A percentile compares a stretch with the other conserved stretches of the same genome.
phyloP scores from a whole-genome alignment of 768 basidiomycete species.

The Pisolithus tinctorius region DNA sequence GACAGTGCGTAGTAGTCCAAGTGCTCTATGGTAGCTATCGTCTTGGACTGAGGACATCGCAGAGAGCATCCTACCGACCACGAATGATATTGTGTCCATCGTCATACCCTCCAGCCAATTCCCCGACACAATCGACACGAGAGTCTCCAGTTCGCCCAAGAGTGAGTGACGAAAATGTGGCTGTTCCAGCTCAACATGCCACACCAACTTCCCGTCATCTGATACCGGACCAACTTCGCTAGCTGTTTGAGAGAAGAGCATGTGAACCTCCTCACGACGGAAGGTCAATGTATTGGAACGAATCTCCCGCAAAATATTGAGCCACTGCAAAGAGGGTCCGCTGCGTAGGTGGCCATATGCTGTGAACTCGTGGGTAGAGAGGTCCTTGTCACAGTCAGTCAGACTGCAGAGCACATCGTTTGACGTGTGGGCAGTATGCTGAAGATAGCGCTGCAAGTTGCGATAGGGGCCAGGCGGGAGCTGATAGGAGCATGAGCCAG shows the following conservation, averaged over 20 bases:
- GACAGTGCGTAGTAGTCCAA: slow-evolving; percentile 18
- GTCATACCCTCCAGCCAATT: too few species aligned
- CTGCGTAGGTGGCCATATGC: too few species aligned
- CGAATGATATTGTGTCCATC: slow-evolving; percentile 18
- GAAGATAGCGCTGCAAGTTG: slow-evolving; percentile 26
- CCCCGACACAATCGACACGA: too few species aligned
- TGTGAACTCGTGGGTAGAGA: slow-evolving; percentile 35
- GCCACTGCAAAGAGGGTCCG: too few species aligned
- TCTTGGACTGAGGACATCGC: too few species aligned
- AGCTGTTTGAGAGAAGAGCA: slow-evolving; percentile 10
- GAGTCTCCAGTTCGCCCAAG: too few species aligned
- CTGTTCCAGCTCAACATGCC: too few species aligned
- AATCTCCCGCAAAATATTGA: too few species aligned
- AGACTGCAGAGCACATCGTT: slow-evolving; percentile 37
- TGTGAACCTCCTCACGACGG: slow-evolving; percentile 29
- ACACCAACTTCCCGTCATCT: too few species aligned
- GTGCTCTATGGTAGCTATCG: slow-evolving; percentile 1
- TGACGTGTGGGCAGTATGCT: slow-evolving; percentile 27
- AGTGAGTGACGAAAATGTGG: too few species aligned
- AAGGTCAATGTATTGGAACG: slow-evolving; percentile 26
- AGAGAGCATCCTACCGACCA: slow-evolving; percentile 13
- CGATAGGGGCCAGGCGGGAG: slow-evolving; percentile 25
- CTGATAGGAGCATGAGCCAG: slow-evolving; percentile 21
- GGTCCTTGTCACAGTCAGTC: slow-evolving; percentile 27
- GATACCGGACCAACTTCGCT: too few species aligned